Percentiles rank a stretch among this genome's conserved stretches.
Conservation (phyloP, 2,329 filamentous ascomycete species). For the Zasmidium angulare region DNA sequence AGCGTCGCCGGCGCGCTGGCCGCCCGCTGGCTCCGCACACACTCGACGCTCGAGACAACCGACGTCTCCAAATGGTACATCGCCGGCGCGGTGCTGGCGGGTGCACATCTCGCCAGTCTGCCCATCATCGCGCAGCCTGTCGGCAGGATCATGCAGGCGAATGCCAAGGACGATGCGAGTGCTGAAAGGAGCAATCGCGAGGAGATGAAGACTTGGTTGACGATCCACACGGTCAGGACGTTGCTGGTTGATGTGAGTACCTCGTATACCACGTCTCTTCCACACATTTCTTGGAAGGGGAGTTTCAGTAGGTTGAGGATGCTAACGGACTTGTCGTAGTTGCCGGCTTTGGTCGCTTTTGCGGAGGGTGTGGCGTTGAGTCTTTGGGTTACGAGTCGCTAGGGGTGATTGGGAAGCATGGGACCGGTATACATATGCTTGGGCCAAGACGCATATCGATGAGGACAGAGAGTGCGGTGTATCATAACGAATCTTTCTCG, state of each 20-base stretch:
- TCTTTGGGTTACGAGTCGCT: conserved; percentile 4
- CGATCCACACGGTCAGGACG: conserved; percentile 28
- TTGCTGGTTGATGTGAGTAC: conserved; percentile 25
- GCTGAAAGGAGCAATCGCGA: conserved; percentile 24
- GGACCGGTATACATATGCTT: too few relatives aligned
- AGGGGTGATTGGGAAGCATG: background rate
- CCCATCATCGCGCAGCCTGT: conserved; percentile 25
- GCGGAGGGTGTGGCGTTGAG: background rate
- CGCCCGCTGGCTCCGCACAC: conserved; percentile 27
- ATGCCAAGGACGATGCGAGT: conserved; percentile 13
- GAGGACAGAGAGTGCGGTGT: background rate
- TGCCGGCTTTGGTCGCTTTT: background rate
- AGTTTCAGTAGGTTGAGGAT: background rate
- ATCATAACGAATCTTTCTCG: background rate
- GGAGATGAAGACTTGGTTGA: conserved; percentile 31
- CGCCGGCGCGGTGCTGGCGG: conserved; percentile 27
- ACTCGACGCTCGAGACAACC: conserved; percentile 28
- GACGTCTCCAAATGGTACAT: conserved; percentile 30
- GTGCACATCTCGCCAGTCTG: conserved; percentile 27
- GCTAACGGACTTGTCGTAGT: background rate
- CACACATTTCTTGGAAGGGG: background rate
- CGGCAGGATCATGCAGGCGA: conserved; percentile 21
- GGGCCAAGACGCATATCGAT: too few relatives aligned
- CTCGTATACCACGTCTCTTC: too few relatives aligned
- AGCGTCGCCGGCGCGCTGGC: conserved; percentile 23